phyloP scores from a whole-genome alignment of 2,329 filamentous ascomycete species.

The Nigrospora osmanthi region DNA sequence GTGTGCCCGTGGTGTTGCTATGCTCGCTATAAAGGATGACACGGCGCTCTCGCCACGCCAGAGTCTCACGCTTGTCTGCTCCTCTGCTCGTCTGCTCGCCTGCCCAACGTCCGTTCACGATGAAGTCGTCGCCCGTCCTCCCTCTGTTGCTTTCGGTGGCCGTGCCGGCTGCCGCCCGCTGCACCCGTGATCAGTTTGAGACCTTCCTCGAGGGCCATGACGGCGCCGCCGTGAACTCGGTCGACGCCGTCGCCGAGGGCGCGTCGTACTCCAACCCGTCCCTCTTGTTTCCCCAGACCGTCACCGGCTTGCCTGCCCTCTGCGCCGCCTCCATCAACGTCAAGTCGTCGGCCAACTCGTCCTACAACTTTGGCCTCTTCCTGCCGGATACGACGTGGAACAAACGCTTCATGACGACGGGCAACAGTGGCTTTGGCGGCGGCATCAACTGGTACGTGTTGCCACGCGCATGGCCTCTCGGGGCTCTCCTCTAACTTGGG shows the following conservation, averaged over 20 bases:
- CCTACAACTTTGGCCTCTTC: conserved; percentile 22
- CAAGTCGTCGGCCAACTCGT: conserved; percentile 17
- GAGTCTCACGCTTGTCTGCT: no score
- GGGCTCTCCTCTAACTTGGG: background rate
- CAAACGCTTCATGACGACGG: conserved; percentile 16
- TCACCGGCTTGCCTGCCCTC: conserved; percentile 17
- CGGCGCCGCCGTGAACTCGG: conserved; percentile 14
- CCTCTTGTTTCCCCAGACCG: conserved; percentile 13
- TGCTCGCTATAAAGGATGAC: no score
- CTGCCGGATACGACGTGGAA: conserved; percentile 21
- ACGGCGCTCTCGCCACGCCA: no score
- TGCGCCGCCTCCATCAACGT: conserved; percentile 21
- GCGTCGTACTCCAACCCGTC: conserved; percentile 17
- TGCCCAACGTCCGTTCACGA: background rate
- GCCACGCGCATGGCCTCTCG: background rate
- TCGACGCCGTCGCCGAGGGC: conserved; percentile 12
- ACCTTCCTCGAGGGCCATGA: conserved; percentile 10
- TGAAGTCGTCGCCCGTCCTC: background rate
- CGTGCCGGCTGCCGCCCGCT: conserved; percentile 9
- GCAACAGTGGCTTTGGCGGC: conserved; percentile 20
- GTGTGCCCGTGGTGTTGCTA: no score
- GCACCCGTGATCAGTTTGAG: conserved; percentile 13
- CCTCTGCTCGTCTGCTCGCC: no score
- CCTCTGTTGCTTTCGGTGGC: conserved; percentile 6
- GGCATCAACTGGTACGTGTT: conserved; percentile 21